Base-by-base conservation (phyloP, 176 grass and related monocot species). In the Eragrostis curvula region DNA sequence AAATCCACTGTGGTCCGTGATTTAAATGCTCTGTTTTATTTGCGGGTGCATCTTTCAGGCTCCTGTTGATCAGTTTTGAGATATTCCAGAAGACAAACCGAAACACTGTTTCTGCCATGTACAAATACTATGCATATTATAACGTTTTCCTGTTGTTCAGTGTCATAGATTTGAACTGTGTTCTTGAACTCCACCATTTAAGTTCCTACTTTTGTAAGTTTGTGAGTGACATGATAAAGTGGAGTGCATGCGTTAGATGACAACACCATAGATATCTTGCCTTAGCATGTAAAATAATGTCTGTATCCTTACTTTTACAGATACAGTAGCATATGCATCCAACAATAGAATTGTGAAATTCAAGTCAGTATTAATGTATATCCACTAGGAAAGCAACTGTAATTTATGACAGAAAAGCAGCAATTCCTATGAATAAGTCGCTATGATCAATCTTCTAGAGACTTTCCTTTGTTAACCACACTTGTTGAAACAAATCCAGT, bases 1-100 rank as follows among this genome's bases (percentile, higher is more conserved):
- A 76, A 62, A 76, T 69, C 30, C 14, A 71, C 28, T 9, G 15
- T 16, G 29, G 27, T 30, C 53, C 44, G 63, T 55, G 67, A 53
- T 50, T 81, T 21, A 70, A 43, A 23, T 68, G 9, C 21, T 74
- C 23, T 76, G 59, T 69, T 76, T 82, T 71, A 65, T 67, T 71
- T 82, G 42, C 69, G 44, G 23, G 12, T 70, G 43, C 42, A 63
- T 70, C 64, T 87, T 29, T 61, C 32, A 52, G 13, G 53, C 24
- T 63, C 30, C 12, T 77, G 18, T 82, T 78, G 3, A 77, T 52
- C 16, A 2, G 52, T 77, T 82, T 53, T 83, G 30, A 70, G 64
- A 25, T 27, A 62, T 61, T 65, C 29, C n/a, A 76, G 7, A 61
- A 6, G 20, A 65, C 24, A 70, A 45, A 43, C 32, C 51, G 56